Evolutionary conservation across 345 rosid genomes (phyloP), one percentile per base, ranked within the genome.

Genomic region (Populus tremula): DNA sequence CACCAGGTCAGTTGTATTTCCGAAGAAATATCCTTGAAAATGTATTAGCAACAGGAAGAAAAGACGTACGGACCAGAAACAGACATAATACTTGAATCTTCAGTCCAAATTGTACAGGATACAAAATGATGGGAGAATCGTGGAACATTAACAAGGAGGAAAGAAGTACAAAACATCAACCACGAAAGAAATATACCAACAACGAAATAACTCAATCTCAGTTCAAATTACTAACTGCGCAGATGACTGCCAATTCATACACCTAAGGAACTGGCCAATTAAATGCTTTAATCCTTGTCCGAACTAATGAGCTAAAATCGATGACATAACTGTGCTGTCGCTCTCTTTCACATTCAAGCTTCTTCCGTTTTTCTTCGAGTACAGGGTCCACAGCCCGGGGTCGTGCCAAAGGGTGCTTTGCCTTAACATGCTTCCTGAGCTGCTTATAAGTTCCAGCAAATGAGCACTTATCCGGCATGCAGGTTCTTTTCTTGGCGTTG

Each of bases 341-440:
- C 76, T 89, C 97, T 72, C 93, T 85, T 64, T 87, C 93, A 70
- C 86, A 68, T 84, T 91, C 97, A 9, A 89, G 88, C 70, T 83
- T 87, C 87, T 90, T 94, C 97, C 97, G 91, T 85, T 92, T 86
- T 65, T 86, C 90, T 82, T 94, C 88, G 10, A 79, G 81, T 45
- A 81, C 83, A 71, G 96, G 97, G 84, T 94, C 97, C 77, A 91
- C 87, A 1, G 92, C 94, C 64, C 96, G 86, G 0, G 96, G 96
- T 31, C 86, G 83, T 75, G 92, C 92, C 83, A 87, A 78, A 49
- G 94, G 97, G 85, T 94, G 98, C 73, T 90, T 90, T 1, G 81
- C 85, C 81, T 79, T 91, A n/a, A 92, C 90, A 77, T 94, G 98
- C 85, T 87, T 91, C 90, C 87, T 90, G 1, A 94, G 89, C 80